phyloP scores from a whole-genome alignment of 441 rosid genomes.

The Populus trichocarpa region DNA sequence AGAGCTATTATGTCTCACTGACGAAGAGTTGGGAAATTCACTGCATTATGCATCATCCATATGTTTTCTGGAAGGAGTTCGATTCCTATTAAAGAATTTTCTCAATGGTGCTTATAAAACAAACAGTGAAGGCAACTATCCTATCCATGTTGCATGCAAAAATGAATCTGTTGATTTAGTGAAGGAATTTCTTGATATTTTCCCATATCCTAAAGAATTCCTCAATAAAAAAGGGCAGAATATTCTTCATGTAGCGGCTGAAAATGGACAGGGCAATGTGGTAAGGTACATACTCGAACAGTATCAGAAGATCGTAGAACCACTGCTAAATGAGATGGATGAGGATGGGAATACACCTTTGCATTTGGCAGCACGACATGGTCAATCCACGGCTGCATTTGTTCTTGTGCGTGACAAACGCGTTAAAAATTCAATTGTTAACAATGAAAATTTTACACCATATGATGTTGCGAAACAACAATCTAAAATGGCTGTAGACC shows the following conservation, averaged over 20 bases:
- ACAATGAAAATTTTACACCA: background rate
- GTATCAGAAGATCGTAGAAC: background rate
- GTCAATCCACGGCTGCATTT: too few relatives aligned
- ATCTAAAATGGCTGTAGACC: background rate
- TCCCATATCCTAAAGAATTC: background rate
- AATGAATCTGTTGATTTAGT: constrained; percentile 15
- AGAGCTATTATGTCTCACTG: background rate
- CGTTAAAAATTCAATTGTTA: background rate
- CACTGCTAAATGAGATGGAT: constrained; percentile 23
- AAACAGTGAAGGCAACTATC: constrained; percentile 10
- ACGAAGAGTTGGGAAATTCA: background rate
- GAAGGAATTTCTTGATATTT: constrained; percentile 11
- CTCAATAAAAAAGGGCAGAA: constrained; percentile 8
- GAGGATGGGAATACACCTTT: constrained; percentile 35
- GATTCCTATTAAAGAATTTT: background rate
- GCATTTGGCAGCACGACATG: constrained; percentile 28
- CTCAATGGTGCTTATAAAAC: background rate
- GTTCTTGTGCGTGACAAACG: background rate
- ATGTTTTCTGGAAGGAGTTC: background rate
- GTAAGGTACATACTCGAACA: constrained; percentile 4
- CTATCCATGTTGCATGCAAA: constrained; percentile 19
- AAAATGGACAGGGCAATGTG: constrained; percentile 1
- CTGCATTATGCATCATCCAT: constrained; percentile 6
- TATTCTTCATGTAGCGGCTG: constrained; percentile 27
- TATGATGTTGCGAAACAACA: background rate